Base-by-base conservation (phyloP, 2,329 filamentous ascomycete species). In the Epichloe brachyelytri region DNA sequence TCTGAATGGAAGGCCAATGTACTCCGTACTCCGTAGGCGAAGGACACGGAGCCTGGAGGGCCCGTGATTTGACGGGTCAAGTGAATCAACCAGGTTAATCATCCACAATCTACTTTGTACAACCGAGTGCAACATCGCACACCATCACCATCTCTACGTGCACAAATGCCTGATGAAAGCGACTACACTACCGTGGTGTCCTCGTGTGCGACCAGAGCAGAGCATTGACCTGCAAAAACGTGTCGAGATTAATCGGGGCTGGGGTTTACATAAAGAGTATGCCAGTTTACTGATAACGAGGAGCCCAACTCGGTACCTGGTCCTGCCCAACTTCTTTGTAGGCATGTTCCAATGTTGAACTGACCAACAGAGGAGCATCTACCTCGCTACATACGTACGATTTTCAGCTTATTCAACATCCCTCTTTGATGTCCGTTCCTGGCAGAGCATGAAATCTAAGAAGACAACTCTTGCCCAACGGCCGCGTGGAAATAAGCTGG, bases 401-500 rank as follows among this genome's bases (percentile, higher is more conserved):
- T 22, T 33, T 4, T 20, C 17, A 41, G 22, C 26, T 38, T 26
- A 17, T n/a, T 45, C 19, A 34, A 19, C n/a, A 17, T 43, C 11
- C 43, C 34, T 8, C 10, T 11, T 26, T 46, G 20, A 5, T n/a
- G 3, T 40, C 43, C 15, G 36, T 53, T 19, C 53, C 53, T 8
- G 53, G 55, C 14, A 65, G 51, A 22, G 71, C 67, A 14, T 69
- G 58, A 53, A 81, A 76, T 46, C 63, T 68, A 46, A 86, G 60
- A 50, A 79, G 65, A 56, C 82, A 86, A 49, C 64, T 75, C 61
- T 83, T 76, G 5, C 76, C 79, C 41, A 72, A 62, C 0, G 82
- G 82, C 45, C 82, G 71, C 15, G 80, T 77, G 8, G 82, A 83
- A 51, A 86, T 84, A 34, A 85, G 70, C 60, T 85, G 82, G 59